A percentile compares a stretch with the other conserved stretches of the same genome.
phyloP scores from a whole-genome alignment of 805 yeast genomes.

The Diddensiella caesifluorescens region DNA sequence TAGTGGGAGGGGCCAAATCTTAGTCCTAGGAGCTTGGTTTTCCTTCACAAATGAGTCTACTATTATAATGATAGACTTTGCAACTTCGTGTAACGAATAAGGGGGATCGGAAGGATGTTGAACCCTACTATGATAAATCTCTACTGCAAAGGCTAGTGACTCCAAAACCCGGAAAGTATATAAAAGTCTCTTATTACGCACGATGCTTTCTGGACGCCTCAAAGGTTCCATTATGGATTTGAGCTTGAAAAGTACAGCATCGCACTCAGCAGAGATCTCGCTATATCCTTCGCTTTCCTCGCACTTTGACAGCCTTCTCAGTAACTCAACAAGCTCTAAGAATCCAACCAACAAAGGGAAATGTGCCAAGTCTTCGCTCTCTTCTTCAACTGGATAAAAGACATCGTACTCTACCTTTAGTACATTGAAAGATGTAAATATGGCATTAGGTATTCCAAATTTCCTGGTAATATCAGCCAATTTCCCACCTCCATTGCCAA shows the following conservation, averaged over 20 bases:
- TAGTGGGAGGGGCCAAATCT: conserved; percentile 3
- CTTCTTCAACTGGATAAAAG: conserved; percentile 4
- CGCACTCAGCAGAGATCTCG: neutral
- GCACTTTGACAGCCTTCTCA: neutral
- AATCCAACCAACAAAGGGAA: conserved; percentile 1
- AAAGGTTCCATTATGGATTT: conserved; percentile 1
- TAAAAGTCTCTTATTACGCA: neutral
- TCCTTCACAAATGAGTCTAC: conserved; percentile 1
- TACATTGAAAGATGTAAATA: conserved; percentile 1
- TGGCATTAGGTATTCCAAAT: neutral
- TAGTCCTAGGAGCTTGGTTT: neutral
- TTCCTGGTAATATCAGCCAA: neutral
- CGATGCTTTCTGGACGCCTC: neutral
- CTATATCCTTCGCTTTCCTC: neutral
- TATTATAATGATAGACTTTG: neutral
- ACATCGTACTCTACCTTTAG: conserved; percentile 1
- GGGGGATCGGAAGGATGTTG: neutral
- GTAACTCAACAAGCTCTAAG: neutral
- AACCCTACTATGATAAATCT: neutral
- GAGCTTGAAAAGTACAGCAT: neutral
- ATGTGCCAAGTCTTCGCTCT: neutral
- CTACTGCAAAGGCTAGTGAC: neutral
- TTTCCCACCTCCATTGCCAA: conserved; percentile 2
- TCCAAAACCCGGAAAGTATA: neutral
- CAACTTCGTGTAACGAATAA: neutral